Conservation (phyloP, 2,329 filamentous ascomycete species). For the Calcarisporium arbuscula region DNA sequence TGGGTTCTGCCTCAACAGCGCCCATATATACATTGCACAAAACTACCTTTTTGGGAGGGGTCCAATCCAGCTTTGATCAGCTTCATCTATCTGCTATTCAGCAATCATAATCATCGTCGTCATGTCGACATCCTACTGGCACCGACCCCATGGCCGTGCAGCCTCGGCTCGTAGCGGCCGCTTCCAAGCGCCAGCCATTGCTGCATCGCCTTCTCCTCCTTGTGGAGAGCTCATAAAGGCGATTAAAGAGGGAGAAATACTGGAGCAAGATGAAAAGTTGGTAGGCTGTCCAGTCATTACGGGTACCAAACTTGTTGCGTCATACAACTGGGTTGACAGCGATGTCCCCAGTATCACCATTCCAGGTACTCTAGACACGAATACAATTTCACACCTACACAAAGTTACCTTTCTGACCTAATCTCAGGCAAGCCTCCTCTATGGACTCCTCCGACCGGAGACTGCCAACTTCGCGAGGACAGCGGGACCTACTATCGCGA, state of each 20-base stretch:
- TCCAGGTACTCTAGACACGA: constrained; percentile 25
- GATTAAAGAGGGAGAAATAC: constrained; percentile 10
- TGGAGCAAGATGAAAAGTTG: neutral
- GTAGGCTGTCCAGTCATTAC: constrained; percentile 20
- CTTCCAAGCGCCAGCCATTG: neutral
- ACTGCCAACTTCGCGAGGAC: constrained; percentile 31
- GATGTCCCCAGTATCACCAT: constrained; percentile 35
- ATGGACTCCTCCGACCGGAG: constrained; percentile 25
- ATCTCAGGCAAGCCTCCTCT: constrained; percentile 20
- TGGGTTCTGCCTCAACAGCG: too few relatives aligned
- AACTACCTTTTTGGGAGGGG: too few relatives aligned
- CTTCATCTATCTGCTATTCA: too few relatives aligned
- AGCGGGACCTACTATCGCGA: constrained; percentile 46
- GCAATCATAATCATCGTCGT: too few relatives aligned
- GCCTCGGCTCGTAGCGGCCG: too few relatives aligned
- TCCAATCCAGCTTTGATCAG: too few relatives aligned
- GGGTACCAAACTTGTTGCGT: constrained; percentile 33
- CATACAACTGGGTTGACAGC: constrained; percentile 44
- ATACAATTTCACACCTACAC: neutral
- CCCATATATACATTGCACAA: too few relatives aligned
- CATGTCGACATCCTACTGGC: too few relatives aligned
- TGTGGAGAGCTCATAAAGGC: constrained; percentile 17
- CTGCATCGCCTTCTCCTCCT: constrained; percentile 11
- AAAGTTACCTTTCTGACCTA: neutral
- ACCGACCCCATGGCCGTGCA: too few relatives aligned